Evolutionary conservation across 805 yeast species (phyloP).

Genomic region (Nakazawaea laoshanensis): DNA sequence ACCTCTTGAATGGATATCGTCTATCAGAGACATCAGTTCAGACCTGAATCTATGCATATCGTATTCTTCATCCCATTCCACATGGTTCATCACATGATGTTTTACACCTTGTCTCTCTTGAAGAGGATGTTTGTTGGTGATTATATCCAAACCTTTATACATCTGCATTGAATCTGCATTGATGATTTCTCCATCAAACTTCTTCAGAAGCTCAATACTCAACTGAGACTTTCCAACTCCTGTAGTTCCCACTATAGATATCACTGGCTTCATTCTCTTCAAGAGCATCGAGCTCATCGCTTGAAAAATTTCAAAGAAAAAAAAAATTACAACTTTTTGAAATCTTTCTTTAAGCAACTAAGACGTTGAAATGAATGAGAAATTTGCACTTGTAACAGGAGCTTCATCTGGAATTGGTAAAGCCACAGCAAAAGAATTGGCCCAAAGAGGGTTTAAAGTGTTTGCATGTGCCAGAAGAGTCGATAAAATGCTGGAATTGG

Average conservation of each 20-base stretch:
- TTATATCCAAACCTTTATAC: conserved; percentile 61
- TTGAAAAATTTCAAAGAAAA: no score
- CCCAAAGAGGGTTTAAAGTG: conserved; percentile 33
- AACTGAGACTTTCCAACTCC: conserved; percentile 95
- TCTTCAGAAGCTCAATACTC: conserved; percentile 69
- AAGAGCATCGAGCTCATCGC: not conserved
- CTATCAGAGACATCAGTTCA: conserved; percentile 60
- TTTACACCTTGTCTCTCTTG: conserved; percentile 64
- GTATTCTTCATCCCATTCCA: conserved; percentile 74
- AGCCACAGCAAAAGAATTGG: conserved; percentile 39
- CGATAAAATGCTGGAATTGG: conserved; percentile 24
- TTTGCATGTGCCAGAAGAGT: conserved; percentile 21
- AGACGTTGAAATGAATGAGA: no score
- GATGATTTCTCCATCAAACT: conserved; percentile 78
- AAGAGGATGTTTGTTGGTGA: conserved; percentile 89
- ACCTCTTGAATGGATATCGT: conserved; percentile 55
- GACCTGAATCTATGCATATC: conserved; percentile 67
- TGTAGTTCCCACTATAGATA: conserved; percentile 63
- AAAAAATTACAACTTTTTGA: no score
- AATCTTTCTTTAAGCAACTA: no score
- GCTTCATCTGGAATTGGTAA: conserved; percentile 51
- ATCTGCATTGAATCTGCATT: conserved; percentile 98
- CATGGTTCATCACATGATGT: conserved; percentile 86
- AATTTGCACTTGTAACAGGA: conserved; percentile 38
- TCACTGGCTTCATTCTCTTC: conserved; percentile 10